phyloP scores from a whole-genome alignment of 1,139 yeast genomes.

The Blastobotrys ciferrii region DNA sequence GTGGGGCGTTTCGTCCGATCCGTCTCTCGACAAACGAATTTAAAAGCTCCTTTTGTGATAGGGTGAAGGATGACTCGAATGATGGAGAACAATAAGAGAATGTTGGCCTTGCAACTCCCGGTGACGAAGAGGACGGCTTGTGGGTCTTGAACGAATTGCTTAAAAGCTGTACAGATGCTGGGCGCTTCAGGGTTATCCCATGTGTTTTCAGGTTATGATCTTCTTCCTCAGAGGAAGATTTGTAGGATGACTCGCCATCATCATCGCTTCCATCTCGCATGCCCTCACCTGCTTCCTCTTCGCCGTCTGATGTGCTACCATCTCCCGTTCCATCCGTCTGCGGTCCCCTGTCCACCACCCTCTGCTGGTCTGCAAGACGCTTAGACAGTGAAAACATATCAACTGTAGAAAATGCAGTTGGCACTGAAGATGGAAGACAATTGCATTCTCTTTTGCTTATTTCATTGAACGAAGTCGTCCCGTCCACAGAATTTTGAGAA shows the following conservation, averaged over 20 bases:
- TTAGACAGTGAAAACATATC: background rate
- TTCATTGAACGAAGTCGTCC: background rate
- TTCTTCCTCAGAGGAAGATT: background rate
- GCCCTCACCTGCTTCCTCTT: background rate
- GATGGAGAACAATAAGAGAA: conserved; percentile 16
- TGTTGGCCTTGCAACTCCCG: background rate
- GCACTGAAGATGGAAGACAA: background rate
- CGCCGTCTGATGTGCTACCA: too few species aligned
- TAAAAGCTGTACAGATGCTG: background rate
- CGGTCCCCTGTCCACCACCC: background rate
- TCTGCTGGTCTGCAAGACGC: background rate
- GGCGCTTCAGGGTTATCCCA: background rate
- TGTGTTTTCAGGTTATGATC: too few species aligned
- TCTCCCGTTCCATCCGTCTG: background rate
- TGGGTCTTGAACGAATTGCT: background rate
- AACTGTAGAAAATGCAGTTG: conserved; percentile 1
- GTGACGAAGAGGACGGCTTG: background rate
- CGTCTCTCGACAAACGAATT: conserved; percentile 3
- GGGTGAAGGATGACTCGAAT: conserved; percentile 11
- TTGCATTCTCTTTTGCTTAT: conserved; percentile 1
- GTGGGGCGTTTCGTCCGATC: conserved; percentile 1
- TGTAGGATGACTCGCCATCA: background rate
- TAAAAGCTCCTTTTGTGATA: conserved; percentile 12
- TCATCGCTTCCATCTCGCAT: background rate
- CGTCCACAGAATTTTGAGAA: background rate